Evolutionary conservation across 192 early-diverging fungal genomes (phyloP).

Genomic region (Umbelopsis isabellina): DNA sequence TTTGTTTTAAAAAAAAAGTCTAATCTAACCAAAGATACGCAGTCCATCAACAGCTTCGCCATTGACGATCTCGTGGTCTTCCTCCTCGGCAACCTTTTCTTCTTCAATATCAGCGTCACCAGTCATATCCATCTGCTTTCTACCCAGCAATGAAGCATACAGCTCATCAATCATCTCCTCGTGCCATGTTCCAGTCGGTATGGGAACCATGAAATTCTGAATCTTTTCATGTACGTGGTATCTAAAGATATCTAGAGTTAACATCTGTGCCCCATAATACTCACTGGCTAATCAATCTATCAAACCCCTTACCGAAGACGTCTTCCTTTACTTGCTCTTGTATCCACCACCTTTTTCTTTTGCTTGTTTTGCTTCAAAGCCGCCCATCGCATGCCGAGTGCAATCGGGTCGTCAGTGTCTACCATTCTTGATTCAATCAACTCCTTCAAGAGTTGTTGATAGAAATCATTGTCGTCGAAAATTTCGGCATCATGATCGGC

Average conservation of each 20-base stretch:
- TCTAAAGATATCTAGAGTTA: constrained; percentile 31
- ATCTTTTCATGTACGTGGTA: constrained; percentile 97
- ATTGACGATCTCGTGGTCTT: constrained; percentile 30
- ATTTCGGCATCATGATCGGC: constrained; percentile 83
- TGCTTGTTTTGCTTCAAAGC: constrained; percentile 65
- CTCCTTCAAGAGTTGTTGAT: constrained; percentile 91
- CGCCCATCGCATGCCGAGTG: constrained; percentile 82
- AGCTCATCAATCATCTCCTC: constrained; percentile 93
- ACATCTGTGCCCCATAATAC: not conserved
- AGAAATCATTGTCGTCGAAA: constrained; percentile 97
- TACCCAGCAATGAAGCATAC: constrained; percentile 82
- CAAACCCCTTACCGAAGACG: constrained; percentile 63
- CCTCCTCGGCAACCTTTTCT: constrained; percentile 8
- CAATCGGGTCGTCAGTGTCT: constrained; percentile 87
- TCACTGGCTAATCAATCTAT: not conserved
- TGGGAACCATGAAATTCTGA: constrained; percentile 95
- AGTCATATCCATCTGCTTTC: constrained; percentile 39
- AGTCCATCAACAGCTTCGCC: constrained; percentile 20
- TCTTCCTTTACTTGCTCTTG: constrained; percentile 89
- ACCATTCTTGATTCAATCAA: constrained; percentile 93
- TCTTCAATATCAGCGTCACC: constrained; percentile 35
- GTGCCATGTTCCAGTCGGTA: constrained; percentile 89
- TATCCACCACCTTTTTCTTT: constrained; percentile 83
- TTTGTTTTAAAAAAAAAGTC: too few relatives aligned
- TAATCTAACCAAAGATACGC: constrained; percentile 22